Evolutionary conservation across 371 early-diverging fungal species (phyloP).

Genomic region (Mortierella sp.): DNA sequence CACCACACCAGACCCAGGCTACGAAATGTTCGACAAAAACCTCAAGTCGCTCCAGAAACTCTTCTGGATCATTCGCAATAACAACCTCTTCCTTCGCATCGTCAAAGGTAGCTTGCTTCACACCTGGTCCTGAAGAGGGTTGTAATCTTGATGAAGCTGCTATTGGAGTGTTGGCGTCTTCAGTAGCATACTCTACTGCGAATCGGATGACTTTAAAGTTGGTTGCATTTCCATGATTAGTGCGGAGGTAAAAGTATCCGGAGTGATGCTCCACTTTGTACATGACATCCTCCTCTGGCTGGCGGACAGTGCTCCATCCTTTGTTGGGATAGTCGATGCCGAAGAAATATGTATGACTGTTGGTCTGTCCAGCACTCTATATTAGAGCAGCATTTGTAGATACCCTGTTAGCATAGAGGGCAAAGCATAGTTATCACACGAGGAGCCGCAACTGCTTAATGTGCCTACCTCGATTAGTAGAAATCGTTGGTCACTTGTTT

Average conservation of each 20-base stretch:
- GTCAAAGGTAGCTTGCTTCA: neutral
- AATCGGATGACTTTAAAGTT: slow-evolving; percentile 60
- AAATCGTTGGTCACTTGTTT: slow-evolving; percentile 41
- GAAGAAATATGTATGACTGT: slow-evolving; percentile 29
- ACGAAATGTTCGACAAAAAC: slow-evolving; percentile 58
- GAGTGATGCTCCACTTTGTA: slow-evolving; percentile 62
- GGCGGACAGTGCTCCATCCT: slow-evolving; percentile 37
- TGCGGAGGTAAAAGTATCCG: slow-evolving; percentile 59
- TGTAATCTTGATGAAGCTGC: neutral
- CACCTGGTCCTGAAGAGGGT: neutral
- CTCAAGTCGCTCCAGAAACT: slow-evolving; percentile 61
- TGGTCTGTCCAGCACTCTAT: slow-evolving; percentile 40
- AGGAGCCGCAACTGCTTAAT: neutral
- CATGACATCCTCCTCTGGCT: slow-evolving; percentile 25
- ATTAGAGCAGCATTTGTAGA: neutral
- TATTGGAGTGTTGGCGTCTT: neutral
- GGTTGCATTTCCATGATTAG: slow-evolving; percentile 51
- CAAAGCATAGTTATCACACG: neutral
- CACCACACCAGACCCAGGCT: slow-evolving; percentile 60
- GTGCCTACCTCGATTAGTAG: slow-evolving; percentile 40
- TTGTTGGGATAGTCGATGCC: slow-evolving; percentile 23
- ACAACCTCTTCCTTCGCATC: slow-evolving; percentile 8
- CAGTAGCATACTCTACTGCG: neutral
- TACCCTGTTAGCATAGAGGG: neutral
- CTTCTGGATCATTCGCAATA: slow-evolving; percentile 24